Evolutionary conservation across 345 rosid genomes (phyloP), one percentile per base, ranked within the genome.

Genomic region (Melastoma malabathricum): DNA sequence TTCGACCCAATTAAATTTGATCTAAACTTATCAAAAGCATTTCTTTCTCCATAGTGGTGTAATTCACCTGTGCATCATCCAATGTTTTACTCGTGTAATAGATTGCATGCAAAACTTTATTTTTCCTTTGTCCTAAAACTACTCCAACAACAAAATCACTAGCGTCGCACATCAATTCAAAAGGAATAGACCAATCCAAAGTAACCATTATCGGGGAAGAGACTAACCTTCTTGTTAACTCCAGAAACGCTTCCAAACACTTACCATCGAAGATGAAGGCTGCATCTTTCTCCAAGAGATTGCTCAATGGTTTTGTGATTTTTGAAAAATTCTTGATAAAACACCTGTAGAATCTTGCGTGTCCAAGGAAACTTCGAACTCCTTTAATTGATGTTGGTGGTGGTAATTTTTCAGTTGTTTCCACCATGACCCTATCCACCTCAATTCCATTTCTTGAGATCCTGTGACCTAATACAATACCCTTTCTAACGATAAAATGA

Each of bases 391-490:
- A 12, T n/a, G 55, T 52, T 8, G 55, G 55, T 27, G 43, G 46
- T 15, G 55, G 44, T 5, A 34, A 39, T 16, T 52, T 34, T 15
- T 3, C 44, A 12, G 29, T 52, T 9, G 20, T 44, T 22, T 52
- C 55, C 55, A 52, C 55, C 19, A 29, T 52, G 13, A 4, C 44
- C 19, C 20, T 16, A 25, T 52, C 23, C 10, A 34, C 44, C 19
- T 52, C 55, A 2, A 52, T 15, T 39, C 44, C 44, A 12, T 52
- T 43, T 15, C n/a, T 18, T 4, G 57, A 54, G 15, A 43, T 54
- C 8, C 18, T 39, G 18, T 54, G 16, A 16, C 14, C 0, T 3
- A 0, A 3, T 13, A 6, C 5, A 16, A 38, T 43, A 2, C 38
- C 34, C 18, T 53, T 19, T 1, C 25, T 0, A 4, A 54, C 3